Evolutionary conservation across 495 filamentous ascomycete genomes (phyloP).

Genomic region (Hypoxylon lenormandii): DNA sequence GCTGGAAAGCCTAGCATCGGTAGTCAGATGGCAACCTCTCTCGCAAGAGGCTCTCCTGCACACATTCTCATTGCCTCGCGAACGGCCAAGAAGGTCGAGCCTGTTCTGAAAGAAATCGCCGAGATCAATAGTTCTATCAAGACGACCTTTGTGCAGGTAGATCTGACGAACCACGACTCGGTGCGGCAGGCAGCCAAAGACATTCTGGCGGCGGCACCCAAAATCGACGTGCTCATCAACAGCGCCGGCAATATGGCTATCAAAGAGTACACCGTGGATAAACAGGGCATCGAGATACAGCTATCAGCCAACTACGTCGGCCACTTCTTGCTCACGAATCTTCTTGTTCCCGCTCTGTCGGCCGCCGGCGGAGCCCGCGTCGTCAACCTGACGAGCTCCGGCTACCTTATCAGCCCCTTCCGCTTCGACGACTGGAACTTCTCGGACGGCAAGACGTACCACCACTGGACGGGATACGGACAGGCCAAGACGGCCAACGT

Average conservation of each 20-base stretch:
- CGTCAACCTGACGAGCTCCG: conserved; percentile 56
- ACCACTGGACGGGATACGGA: conserved; percentile 57
- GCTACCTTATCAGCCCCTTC: conserved; percentile 45
- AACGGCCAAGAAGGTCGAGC: conserved; percentile 60
- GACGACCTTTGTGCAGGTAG: conserved; percentile 49
- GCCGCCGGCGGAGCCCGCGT: conserved; percentile 47
- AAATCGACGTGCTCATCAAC: conserved; percentile 63
- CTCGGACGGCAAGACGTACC: conserved; percentile 56
- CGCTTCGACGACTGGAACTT: conserved; percentile 53
- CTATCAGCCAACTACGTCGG: conserved; percentile 36
- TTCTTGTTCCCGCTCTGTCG: conserved; percentile 51
- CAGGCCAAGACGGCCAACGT: conserved; percentile 65
- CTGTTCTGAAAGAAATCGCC: conserved; percentile 32
- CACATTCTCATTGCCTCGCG: conserved; percentile 64
- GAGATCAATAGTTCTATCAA: conserved; percentile 41
- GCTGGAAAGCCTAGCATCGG: conserved; percentile 35
- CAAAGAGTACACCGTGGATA: conserved; percentile 33
- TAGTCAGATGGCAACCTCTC: conserved; percentile 21
- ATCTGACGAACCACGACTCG: conserved; percentile 56
- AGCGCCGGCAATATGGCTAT: conserved; percentile 71
- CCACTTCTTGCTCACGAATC: conserved; percentile 54
- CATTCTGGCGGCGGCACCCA: conserved; percentile 54
- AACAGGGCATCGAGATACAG: conserved; percentile 61
- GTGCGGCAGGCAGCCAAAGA: conserved; percentile 55
- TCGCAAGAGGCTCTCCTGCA: conserved; percentile 28